A percentile compares a stretch with the other conserved stretches of the same genome.
phyloP scores from a whole-genome alignment of 1,139 yeast genomes.

The Lodderomyces parapsilosis region DNA sequence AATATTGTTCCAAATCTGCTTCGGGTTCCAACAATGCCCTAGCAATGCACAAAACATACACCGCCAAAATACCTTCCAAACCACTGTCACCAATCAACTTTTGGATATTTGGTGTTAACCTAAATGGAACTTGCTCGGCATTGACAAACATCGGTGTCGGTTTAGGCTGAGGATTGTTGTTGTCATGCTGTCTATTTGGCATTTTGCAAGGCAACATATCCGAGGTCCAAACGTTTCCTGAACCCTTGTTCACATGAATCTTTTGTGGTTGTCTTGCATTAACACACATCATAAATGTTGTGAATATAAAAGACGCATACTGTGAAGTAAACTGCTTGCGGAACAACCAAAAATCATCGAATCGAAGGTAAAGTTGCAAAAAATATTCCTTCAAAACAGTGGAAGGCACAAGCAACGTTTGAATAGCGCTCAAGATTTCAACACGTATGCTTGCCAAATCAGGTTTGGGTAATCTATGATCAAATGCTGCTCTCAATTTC shows the following conservation, averaged over 20 bases:
- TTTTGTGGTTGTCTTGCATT: conserved; percentile 93
- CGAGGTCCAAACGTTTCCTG: conserved; percentile 91
- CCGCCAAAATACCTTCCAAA: conserved; percentile 87
- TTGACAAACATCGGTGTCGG: conserved; percentile 88
- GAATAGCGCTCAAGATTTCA: conserved; percentile 88
- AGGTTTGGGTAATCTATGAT: conserved; percentile 89
- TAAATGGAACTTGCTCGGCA: conserved; percentile 94
- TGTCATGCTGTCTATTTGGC: conserved; percentile 62
- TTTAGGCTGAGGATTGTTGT: conserved; percentile 45
- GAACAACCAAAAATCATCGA: conserved; percentile 96
- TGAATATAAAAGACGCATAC: conserved; percentile 91
- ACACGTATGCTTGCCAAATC: conserved; percentile 86
- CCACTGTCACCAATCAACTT: conserved; percentile 91
- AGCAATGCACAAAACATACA: conserved; percentile 81
- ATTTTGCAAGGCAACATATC: conserved; percentile 92
- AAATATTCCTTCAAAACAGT: conserved; percentile 73
- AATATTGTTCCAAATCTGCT: conserved; percentile 80
- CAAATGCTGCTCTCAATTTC: conserved; percentile 88
- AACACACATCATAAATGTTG: conserved; percentile 93
- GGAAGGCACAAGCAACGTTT: conserved; percentile 81
- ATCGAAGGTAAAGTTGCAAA: conserved; percentile 64
- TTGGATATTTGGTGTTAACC: conserved; percentile 94
- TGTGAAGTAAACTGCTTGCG: conserved; percentile 93
- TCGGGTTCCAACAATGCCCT: conserved; percentile 89
- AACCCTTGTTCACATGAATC: conserved; percentile 74